These are phyloP conservation scores for Hibiscus syriacus DNA, from an alignment of 345 rosid species.

Conservation along the genomic window DNA sequence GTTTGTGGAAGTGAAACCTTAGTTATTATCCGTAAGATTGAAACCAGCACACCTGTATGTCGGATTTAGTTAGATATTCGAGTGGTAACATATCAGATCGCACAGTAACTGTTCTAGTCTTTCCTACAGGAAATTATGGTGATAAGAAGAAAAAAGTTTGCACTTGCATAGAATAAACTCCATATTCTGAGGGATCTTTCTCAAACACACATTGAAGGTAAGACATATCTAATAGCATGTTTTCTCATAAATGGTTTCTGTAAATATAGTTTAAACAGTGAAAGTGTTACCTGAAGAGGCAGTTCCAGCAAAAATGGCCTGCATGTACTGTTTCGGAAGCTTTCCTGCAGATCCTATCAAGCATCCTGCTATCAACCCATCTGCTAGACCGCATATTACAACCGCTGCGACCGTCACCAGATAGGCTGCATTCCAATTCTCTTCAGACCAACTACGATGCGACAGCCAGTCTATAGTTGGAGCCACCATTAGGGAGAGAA, in stretches of 20 bases:
- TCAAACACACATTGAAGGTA: background rate
- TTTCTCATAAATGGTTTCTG: background rate
- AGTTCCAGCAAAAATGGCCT: conserved; percentile 90
- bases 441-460: conserved; percentile 17
- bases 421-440: conserved; percentile 32
- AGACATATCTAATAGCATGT: background rate
- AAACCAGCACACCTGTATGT: conserved; percentile 63
- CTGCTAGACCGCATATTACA: conserved; percentile 77
- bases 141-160: conserved; percentile 3
- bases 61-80: background rate
- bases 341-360: conserved; percentile 80
- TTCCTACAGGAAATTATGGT: background rate
- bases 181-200: background rate
- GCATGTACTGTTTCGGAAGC: conserved; percentile 88
- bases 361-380: conserved; percentile 84
- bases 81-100: background rate
- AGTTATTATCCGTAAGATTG: conserved; percentile 63
- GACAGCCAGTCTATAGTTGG: conserved; percentile 60
- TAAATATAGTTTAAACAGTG: no score
- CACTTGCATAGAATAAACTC: background rate
- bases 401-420: conserved; percentile 48
- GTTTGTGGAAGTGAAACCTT: conserved; percentile 79
- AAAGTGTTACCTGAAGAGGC: conserved; percentile 77
- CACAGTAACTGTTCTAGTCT: background rate
- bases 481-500: conserved; percentile 60